Conservation (phyloP, 345 rosid genomes). For the Rhodomyrtus tomentosa region DNA sequence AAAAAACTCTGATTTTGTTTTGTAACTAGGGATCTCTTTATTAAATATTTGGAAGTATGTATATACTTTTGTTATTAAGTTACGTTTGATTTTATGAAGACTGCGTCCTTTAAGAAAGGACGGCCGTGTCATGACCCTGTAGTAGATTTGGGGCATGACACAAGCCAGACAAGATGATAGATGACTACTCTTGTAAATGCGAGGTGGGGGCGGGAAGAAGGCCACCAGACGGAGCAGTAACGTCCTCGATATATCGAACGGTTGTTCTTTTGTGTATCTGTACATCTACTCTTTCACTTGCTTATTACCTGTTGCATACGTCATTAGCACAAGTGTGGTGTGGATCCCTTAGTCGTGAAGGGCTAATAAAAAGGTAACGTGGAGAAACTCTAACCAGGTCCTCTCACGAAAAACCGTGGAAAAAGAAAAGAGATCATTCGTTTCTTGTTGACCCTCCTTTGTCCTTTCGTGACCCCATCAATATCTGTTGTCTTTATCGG, state of each 20-base stretch:
- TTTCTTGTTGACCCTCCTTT: background rate
- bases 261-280: background rate
- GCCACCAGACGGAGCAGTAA: background rate
- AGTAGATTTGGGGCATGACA: too few species aligned
- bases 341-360: background rate
- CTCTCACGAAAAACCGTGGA: background rate
- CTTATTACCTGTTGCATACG: background rate
- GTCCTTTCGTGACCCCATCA: background rate
- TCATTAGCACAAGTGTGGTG: background rate
- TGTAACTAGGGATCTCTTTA: too few species aligned
- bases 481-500: background rate
- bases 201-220: background rate
- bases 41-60: too few species aligned
- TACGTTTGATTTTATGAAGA: too few species aligned
- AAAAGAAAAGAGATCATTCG: background rate
- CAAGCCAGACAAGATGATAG: background rate
- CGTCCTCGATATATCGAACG: background rate
- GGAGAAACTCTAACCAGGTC: background rate
- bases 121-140: too few species aligned
- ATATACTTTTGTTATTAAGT: too few species aligned
- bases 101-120: too few species aligned
- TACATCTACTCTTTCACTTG: background rate
- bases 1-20: too few species aligned
- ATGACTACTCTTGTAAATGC: background rate
- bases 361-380: background rate